Base-by-base conservation (phyloP, 257 asterid species). In the Solanum corneliomulleri region DNA sequence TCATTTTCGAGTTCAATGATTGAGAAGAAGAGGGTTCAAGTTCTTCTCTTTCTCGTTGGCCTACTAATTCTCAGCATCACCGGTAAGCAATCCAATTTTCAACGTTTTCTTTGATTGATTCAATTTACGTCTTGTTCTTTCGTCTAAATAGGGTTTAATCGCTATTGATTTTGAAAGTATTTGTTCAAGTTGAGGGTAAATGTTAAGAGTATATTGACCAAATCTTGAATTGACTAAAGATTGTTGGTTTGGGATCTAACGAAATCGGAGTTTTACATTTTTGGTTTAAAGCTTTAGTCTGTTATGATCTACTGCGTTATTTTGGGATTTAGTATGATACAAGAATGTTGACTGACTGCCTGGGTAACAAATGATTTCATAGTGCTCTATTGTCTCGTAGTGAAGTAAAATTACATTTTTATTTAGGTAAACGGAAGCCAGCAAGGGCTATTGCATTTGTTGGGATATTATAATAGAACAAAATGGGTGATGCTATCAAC, bases 1-100 rank as follows among this genome's bases (percentile, higher is more conserved):
- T 85, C 18, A 69, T 29, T 41, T 70, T 70, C 4, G 25, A 7
- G 41, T 42, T 45, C 72, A 93, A 87, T 94, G 90, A 89, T 93
- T 87, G 89, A 78, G 94, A 95, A 92, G 89, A 95, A 90, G 89
- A 92, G 98, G 88, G 88, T 94, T 89, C 98, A 94, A 47, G 86
- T 94, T 85, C 88, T 93, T 77, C 89, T 95, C 89, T 92, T 95
- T 88, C 25, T 92, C 41, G 90, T 91, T 49, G 98, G 95, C 87
- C 33, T 94, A 87, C 81, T 92, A 86, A 90, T 86, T 88, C 98
- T 96, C 90, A 92, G 97, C 90, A 87, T 94, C 89, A 87, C 96
- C 42, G 99, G 99, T 96, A 91, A 90, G 49, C 64, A 52, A 42
- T 27, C 66, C 25, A 9, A 44, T 47, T 33, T 18, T 33, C 60